Evolutionary conservation across 257 asterid genomes (phyloP).

Genomic region (Cinchona pubescens): DNA sequence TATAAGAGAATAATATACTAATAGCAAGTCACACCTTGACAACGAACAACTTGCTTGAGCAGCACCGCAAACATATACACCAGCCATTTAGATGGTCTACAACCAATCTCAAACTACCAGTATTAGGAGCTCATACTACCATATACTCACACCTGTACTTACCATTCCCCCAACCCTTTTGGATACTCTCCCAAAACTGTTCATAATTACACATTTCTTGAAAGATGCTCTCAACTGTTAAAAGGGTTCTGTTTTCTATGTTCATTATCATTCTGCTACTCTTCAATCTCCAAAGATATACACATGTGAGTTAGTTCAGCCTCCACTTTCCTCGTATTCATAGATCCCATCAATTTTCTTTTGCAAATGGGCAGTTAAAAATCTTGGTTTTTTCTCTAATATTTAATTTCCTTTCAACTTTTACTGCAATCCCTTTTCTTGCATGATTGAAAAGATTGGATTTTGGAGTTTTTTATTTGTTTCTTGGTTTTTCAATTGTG

Average conservation of each 20-base stretch:
- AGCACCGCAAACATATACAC: not conserved
- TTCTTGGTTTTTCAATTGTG: constrained; percentile 17
- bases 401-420: not conserved
- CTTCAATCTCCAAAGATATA: constrained; percentile 26
- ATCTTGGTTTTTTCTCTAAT: not conserved
- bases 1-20: constrained; percentile 4
- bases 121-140: not conserved
- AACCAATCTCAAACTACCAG: not conserved
- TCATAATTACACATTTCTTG: not conserved
- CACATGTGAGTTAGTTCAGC: constrained; percentile 38
- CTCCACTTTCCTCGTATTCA: not conserved
- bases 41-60: constrained; percentile 31
- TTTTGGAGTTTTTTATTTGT: not conserved
- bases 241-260: constrained; percentile 40
- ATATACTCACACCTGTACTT: not conserved
- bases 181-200: not conserved
- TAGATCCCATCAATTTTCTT: constrained; percentile 36
- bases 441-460: constrained; percentile 4
- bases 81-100: too few relatives aligned
- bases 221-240: constrained; percentile 45
- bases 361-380: not conserved
- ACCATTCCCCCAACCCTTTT: not conserved
- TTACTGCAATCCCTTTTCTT: not conserved
- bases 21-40: constrained; percentile 17
- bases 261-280: constrained; percentile 42